Conservation (phyloP, 1,284 basidiomycete species). For the Ustilago loliicola region DNA sequence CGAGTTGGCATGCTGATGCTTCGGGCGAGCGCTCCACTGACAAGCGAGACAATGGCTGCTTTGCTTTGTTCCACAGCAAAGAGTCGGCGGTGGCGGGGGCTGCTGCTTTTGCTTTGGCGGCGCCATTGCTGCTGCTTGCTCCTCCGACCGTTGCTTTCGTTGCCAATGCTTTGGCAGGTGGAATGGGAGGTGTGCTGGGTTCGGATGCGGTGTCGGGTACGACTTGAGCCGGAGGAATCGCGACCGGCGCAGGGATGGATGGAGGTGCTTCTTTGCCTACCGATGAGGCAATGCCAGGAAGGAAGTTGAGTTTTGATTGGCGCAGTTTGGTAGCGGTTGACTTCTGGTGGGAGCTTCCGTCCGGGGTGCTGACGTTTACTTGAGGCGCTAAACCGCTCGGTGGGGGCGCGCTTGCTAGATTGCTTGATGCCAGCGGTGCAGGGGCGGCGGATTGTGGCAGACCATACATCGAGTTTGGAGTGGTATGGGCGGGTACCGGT, state of each 20-base stretch:
- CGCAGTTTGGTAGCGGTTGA: conserved; percentile 16
- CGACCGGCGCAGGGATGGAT: not conserved
- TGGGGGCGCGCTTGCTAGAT: not conserved
- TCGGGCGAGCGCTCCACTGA: conserved; percentile 28
- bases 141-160: conserved; percentile 11
- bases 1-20: conserved; percentile 24
- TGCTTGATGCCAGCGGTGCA: not conserved
- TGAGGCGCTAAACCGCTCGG: not conserved
- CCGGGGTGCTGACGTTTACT: not conserved
- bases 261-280: conserved; percentile 10
- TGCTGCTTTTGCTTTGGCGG: not conserved
- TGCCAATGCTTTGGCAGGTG: conserved; percentile 31
- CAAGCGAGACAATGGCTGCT: conserved; percentile 20
- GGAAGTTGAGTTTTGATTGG: conserved; percentile 26
- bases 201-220: conserved; percentile 1
- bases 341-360: conserved; percentile 6
- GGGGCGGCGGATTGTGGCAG: conserved; percentile 1
- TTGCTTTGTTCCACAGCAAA: conserved; percentile 22
- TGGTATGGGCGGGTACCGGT: not conserved
- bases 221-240: not conserved
- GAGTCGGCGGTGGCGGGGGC: not conserved
- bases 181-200: conserved; percentile 40
- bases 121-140: not conserved
- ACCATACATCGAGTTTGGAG: not conserved
- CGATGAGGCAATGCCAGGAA: conserved; percentile 21